Base-by-base conservation (phyloP, 352 stramenopile genomes). In the Phytophthora cactorum region DNA sequence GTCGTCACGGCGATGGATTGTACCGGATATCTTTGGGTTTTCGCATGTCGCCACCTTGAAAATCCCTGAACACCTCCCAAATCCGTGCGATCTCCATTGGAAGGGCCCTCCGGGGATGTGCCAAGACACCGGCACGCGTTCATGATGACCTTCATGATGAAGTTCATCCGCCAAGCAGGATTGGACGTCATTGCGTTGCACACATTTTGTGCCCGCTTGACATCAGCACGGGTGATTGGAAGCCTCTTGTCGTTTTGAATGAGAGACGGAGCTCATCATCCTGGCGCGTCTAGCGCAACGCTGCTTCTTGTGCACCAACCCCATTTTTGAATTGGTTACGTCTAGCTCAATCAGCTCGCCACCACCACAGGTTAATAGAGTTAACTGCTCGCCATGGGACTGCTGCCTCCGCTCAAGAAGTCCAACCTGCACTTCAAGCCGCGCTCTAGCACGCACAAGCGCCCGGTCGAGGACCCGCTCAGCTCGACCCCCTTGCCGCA, bases 381-480 rank as follows among this genome's bases (percentile, higher is more conserved):
- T 41, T 45, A 47, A 47, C 11, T 22, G 44, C 7, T 50, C 44
- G 22, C 10, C 12, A 73, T 73, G 66, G 66, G 59, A 34, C 66
- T 73, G 47, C 59, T 73, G 8, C 66, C 66, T 45, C 66, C 66
- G 46, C 66, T 52, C 31, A 68, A 68, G 52, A 73, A 68, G 66
- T 61, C 59, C 12, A 61, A 29, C 25, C 46, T 73, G 36, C 66
- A 43, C 32, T 73, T 73, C 47, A 73, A 73, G 46, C 8, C 43
- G 22, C 66, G 66, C 15, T 29, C 5, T 28, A 64, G 36, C 22
- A n/a, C 52, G 4, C 54, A 41, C 38, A 73, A 68, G 27, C 66
- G 66, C 2, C 46, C 59, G 4, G 25, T 36, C 7, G 46, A 72
- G 10, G 46, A 72, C 25, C 59, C 46, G 1, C 31, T 60, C 10